phyloP scores from a whole-genome alignment of 768 basidiomycete genomes.

The Leccinellum luteum region DNA sequence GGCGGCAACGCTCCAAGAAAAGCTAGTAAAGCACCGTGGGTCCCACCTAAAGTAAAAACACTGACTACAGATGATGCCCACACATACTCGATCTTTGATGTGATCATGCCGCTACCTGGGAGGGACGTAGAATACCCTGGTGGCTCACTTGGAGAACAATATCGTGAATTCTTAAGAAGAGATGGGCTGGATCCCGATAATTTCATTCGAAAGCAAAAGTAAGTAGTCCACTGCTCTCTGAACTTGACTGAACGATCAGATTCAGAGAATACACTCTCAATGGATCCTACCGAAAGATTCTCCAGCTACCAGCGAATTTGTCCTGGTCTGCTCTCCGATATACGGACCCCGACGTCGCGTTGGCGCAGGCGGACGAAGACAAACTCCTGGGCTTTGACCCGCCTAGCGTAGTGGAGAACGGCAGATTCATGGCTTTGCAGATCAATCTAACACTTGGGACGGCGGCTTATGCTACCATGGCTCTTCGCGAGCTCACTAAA shows the following conservation, averaged over 20 bases:
- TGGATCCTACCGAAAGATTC: conserved; percentile 90
- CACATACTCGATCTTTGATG: conserved; percentile 88
- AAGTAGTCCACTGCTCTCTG: conserved; percentile 21
- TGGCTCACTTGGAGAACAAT: conserved; percentile 82
- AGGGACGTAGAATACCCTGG: conserved; percentile 92
- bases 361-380: conserved; percentile 96
- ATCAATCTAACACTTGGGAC: conserved; percentile 83
- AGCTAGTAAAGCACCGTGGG: conserved; percentile 44
- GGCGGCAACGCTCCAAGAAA: conserved; percentile 17
- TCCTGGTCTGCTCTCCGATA: conserved; percentile 83
- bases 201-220: conserved; percentile 90
- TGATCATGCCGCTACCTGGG: conserved; percentile 96
- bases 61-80: conserved; percentile 74
- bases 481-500: conserved; percentile 90
- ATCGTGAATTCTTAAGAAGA: conserved; percentile 71
- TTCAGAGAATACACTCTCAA: conserved; percentile 85
- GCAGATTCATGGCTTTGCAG: conserved; percentile 86
- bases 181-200: conserved; percentile 92
- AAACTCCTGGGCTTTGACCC: conserved; percentile 77
- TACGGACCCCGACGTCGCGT: conserved; percentile 88
- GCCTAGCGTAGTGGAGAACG: conserved; percentile 63
- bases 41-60: conserved; percentile 69
- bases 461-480: conserved; percentile 98
- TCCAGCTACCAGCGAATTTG: conserved; percentile 80
- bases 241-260: conserved; percentile 8